Evolutionary conservation across 2,329 filamentous ascomycete species (phyloP).

Genomic region (Keithomyces neogunnii): DNA sequence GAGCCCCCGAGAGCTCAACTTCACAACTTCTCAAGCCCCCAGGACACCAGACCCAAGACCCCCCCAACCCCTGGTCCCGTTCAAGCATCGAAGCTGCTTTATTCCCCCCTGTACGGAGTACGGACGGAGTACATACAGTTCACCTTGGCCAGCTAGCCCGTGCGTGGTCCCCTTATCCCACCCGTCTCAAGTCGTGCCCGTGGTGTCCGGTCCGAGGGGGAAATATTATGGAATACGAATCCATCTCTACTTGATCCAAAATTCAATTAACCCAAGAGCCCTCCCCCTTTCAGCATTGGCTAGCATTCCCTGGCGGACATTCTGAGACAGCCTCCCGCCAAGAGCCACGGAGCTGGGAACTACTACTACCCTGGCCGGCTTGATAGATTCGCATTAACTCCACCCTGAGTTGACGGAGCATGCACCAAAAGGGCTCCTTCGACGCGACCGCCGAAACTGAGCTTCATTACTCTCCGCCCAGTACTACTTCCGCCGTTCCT

Average conservation of each 20-base stretch:
- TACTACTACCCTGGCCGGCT: background rate
- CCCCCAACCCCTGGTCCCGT: background rate
- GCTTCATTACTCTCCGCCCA: background rate
- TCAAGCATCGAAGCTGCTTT: background rate
- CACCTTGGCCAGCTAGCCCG: too few relatives aligned
- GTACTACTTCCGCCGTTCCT: background rate
- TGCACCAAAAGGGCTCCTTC: conserved; percentile 1
- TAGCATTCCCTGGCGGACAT: background rate
- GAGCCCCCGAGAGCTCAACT: too few relatives aligned
- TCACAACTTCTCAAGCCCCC: too few relatives aligned
- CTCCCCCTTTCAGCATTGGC: too few relatives aligned
- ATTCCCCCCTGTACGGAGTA: too few relatives aligned
- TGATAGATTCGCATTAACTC: background rate
- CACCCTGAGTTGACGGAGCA: background rate
- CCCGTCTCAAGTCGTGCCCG: background rate
- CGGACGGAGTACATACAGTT: too few relatives aligned
- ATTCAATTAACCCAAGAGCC: too few relatives aligned
- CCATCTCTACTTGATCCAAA: too few relatives aligned
- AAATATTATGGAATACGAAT: conserved; percentile 1
- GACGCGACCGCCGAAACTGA: background rate
- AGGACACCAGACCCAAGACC: background rate
- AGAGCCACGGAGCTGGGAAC: conserved; percentile 1
- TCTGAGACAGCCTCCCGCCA: conserved; percentile 1
- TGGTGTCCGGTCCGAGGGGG: background rate
- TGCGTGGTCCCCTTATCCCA: background rate